Evolutionary conservation across 768 basidiomycete genomes (phyloP).

Genomic region (Lactarius hatsudake): DNA sequence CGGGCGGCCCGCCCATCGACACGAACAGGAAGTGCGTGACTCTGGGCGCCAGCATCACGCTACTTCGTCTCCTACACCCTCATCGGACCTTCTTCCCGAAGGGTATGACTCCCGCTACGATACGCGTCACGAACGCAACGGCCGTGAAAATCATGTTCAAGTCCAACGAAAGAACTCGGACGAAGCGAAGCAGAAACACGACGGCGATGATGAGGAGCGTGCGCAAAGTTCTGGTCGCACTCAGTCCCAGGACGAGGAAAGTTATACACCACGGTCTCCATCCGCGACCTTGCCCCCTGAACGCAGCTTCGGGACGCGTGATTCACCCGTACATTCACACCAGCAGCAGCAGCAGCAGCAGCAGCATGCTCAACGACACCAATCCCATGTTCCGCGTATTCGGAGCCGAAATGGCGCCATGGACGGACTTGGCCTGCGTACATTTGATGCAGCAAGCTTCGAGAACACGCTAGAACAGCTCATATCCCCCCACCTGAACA

Average conservation of each 20-base stretch:
- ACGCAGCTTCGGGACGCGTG: slow-evolving; percentile 8
- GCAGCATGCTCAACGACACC: background rate
- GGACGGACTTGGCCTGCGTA: slow-evolving; percentile 24
- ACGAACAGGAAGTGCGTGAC: slow-evolving; percentile 23
- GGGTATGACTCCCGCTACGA: slow-evolving; percentile 24
- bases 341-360: slow-evolving; percentile 13
- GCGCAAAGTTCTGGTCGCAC: slow-evolving; percentile 18
- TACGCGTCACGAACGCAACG: slow-evolving; percentile 18
- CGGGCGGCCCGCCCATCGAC: slow-evolving; percentile 18
- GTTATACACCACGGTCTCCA: slow-evolving; percentile 28
- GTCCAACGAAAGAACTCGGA: slow-evolving; percentile 4
- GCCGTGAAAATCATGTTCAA: slow-evolving; percentile 8
- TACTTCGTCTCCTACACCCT: slow-evolving; percentile 25
- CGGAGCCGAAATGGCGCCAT: slow-evolving; percentile 27
- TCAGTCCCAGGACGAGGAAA: slow-evolving; percentile 28
- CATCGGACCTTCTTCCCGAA: slow-evolving; percentile 28
- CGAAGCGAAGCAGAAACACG: slow-evolving; percentile 8
- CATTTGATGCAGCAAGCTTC: slow-evolving; percentile 24
- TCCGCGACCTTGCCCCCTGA: slow-evolving; percentile 22
- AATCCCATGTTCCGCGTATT: slow-evolving; percentile 5
- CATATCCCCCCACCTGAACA: slow-evolving; percentile 11
- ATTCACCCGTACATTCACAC: slow-evolving; percentile 7
- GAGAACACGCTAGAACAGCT: slow-evolving; percentile 23
- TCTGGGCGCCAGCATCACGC: slow-evolving; percentile 15
- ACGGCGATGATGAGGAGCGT: slow-evolving; percentile 16